phyloP scores from a whole-genome alignment of 2,329 filamentous ascomycete genomes.

The Aspergillus jensenii region DNA sequence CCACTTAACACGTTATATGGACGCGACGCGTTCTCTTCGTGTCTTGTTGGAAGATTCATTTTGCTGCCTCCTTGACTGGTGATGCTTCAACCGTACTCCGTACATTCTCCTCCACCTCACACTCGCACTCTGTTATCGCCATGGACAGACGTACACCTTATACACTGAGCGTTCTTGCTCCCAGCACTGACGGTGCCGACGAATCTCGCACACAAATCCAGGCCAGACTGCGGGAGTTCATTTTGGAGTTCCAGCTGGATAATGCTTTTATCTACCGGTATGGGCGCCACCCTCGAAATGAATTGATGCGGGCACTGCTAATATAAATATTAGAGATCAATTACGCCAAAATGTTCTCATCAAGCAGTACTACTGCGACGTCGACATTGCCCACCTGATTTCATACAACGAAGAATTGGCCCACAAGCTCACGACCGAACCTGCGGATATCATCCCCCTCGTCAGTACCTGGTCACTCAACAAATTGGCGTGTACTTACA shows the following conservation, averaged over 20 bases:
- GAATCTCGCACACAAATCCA: conserved; percentile 73
- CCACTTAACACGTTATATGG: conserved; percentile 41
- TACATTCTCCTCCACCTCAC: conserved; percentile 12
- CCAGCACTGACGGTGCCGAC: conserved; percentile 63
- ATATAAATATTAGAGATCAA: conserved; percentile 68
- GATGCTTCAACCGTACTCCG: background rate
- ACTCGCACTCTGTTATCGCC: conserved; percentile 18
- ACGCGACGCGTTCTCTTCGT: conserved; percentile 38
- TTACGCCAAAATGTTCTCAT: conserved; percentile 90
- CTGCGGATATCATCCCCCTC: conserved; percentile 86
- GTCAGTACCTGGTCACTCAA: conserved; percentile 51
- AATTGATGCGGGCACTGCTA: background rate
- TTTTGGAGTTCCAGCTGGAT: conserved; percentile 90
- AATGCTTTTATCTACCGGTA: conserved; percentile 94
- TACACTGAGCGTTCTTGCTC: conserved; percentile 76
- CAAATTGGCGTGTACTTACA: background rate
- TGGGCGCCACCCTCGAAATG: conserved; percentile 22
- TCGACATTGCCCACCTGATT: conserved; percentile 93
- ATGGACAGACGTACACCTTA: conserved; percentile 92
- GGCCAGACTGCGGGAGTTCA: conserved; percentile 80
- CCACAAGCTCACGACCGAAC: conserved; percentile 83
- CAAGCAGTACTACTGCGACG: conserved; percentile 92
- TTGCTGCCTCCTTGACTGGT: conserved; percentile 16
- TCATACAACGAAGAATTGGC: conserved; percentile 95
- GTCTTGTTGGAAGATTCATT: conserved; percentile 27